A percentile compares a stretch with the other conserved stretches of the same genome.
These are phyloP conservation scores for Ustilago loliicola DNA, from an alignment of 1,284 basidiomycete genomes.

Conservation along the genomic window DNA sequence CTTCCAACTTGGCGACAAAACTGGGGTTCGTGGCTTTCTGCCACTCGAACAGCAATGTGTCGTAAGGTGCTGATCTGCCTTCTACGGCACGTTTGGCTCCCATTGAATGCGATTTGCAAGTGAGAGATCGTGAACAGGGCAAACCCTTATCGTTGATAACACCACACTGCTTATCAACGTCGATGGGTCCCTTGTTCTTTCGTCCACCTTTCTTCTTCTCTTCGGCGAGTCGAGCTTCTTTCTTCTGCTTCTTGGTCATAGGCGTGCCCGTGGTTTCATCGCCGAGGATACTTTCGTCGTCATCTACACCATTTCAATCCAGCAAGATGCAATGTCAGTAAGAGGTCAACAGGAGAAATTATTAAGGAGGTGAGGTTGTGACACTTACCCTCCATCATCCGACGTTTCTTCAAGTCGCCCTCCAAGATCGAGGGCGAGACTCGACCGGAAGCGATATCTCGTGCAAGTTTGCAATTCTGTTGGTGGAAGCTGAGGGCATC, in stretches of 20 bases:
- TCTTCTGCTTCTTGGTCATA: conserved; percentile 45
- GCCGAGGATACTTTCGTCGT: conserved; percentile 41
- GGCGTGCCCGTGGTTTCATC: conserved; percentile 21
- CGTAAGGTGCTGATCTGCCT: conserved; percentile 87
- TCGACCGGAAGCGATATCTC: conserved; percentile 58
- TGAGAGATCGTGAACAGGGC: conserved; percentile 94
- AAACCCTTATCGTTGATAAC: conserved; percentile 96
- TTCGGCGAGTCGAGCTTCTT: conserved; percentile 33
- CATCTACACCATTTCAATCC: conserved; percentile 19
- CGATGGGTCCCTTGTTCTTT: conserved; percentile 70
- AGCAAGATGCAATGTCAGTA: not conserved
- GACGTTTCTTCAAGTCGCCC: conserved; percentile 48
- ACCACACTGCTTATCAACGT: conserved; percentile 93
- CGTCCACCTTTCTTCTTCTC: conserved; percentile 54
- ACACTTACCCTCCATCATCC: conserved; percentile 50
- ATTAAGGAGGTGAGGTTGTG: not conserved
- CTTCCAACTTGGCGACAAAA: conserved; percentile 87
- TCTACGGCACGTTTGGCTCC: conserved; percentile 92
- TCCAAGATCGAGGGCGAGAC: conserved; percentile 59
- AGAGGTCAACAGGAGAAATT: not conserved
- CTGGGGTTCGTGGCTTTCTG: conserved; percentile 91
- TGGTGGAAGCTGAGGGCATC: conserved; percentile 59
- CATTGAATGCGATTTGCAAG: conserved; percentile 98
- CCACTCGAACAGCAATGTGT: conserved; percentile 85
- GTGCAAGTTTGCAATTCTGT: conserved; percentile 59